Evolutionary conservation across 805 yeast species (phyloP).

Genomic region (Yarrowia sp.): DNA sequence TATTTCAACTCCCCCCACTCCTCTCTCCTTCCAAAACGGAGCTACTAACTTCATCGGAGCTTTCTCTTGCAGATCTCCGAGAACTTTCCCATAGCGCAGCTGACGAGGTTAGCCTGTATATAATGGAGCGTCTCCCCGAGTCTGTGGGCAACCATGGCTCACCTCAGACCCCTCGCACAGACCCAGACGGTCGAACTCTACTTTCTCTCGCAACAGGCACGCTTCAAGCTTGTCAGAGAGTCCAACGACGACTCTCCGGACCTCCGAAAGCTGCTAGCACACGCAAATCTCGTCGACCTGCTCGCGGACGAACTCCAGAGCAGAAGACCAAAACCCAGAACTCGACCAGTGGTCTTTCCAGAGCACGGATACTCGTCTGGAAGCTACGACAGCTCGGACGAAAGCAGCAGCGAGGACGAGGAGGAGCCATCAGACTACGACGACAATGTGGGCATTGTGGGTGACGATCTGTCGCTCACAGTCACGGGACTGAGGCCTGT

Average conservation of each 20-base stretch:
- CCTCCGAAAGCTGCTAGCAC: constrained; percentile 11
- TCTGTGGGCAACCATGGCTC: background rate
- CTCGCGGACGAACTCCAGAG: background rate
- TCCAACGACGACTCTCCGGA: constrained; percentile 6
- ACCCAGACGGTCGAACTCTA: background rate
- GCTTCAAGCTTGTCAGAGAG: constrained; percentile 5
- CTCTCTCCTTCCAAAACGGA: too few relatives aligned
- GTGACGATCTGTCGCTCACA: too few relatives aligned
- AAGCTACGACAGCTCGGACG: background rate
- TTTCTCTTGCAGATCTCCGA: too few relatives aligned
- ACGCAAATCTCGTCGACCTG: constrained; percentile 14
- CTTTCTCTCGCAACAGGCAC: background rate
- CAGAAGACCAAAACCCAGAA: background rate
- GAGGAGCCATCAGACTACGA: too few relatives aligned
- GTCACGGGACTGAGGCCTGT: too few relatives aligned
- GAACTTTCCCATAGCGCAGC: too few relatives aligned
- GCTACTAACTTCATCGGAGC: too few relatives aligned
- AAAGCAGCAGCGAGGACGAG: background rate
- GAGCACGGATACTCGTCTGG: background rate
- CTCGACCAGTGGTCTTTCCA: background rate
- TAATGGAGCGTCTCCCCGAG: background rate
- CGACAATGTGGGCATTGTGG: too few relatives aligned
- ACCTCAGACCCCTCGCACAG: background rate
- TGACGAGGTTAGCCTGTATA: background rate
- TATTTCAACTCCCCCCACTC: too few relatives aligned